A percentile compares a stretch with the other conserved stretches of the same genome.
Conservation (phyloP, 2,329 filamentous ascomycete species). For the Pleurostoma richardsiae region DNA sequence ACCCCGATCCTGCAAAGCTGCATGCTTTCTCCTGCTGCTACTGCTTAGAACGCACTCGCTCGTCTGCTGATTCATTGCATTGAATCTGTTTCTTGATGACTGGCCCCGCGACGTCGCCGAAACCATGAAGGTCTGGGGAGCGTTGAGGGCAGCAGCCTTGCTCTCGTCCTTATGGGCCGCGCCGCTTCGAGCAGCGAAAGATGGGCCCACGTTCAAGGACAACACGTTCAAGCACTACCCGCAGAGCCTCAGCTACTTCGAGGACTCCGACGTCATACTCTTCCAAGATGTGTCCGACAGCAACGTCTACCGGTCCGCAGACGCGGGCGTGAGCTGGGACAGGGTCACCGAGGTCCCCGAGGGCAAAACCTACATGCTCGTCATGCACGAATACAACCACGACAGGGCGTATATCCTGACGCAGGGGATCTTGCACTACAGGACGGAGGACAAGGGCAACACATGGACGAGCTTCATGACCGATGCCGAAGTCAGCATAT, state of each 20-base stretch:
- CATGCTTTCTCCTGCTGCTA: not conserved
- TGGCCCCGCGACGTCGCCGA: slow-evolving; percentile 21
- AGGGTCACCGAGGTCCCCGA: slow-evolving; percentile 59
- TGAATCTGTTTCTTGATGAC: slow-evolving; percentile 35
- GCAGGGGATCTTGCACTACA: slow-evolving; percentile 65
- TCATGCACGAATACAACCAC: slow-evolving; percentile 74
- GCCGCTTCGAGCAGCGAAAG: slow-evolving; percentile 47
- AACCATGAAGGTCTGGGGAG: slow-evolving; percentile 51
- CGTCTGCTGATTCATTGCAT: not conserved
- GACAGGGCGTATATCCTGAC: slow-evolving; percentile 79
- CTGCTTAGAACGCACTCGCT: not conserved
- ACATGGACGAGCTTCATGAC: slow-evolving; percentile 74
- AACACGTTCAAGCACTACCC: slow-evolving; percentile 64
- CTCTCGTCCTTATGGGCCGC: slow-evolving; percentile 37
- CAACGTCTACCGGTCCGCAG: slow-evolving; percentile 69
- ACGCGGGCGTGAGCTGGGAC: slow-evolving; percentile 78
- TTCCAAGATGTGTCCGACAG: slow-evolving; percentile 62
- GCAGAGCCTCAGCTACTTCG: slow-evolving; percentile 77
- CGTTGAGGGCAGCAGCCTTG: slow-evolving; percentile 40
- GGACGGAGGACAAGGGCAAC: slow-evolving; percentile 77
- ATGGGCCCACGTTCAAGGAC: slow-evolving; percentile 60
- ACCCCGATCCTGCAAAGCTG: not conserved
- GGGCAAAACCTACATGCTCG: slow-evolving; percentile 56
- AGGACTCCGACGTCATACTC: slow-evolving; percentile 78
- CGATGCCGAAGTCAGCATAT: slow-evolving; percentile 49